Evolutionary conservation across 139 green algal genomes (phyloP).

Genomic region (Trebouxia sp.): DNA sequence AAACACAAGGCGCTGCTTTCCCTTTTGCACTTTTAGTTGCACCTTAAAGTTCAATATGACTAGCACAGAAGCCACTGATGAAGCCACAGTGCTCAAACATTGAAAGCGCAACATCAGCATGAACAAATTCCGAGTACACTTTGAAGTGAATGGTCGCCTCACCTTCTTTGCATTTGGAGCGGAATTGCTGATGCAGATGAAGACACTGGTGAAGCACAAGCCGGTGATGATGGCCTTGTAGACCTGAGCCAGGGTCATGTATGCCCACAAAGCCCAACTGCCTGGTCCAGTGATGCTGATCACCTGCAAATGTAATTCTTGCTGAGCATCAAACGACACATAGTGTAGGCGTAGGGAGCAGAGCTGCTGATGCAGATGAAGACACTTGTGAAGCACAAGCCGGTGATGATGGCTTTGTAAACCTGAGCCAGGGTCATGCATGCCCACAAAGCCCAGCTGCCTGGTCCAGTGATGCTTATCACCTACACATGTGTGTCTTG

Average conservation of each 20-base stretch:
- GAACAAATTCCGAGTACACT: too few relatives aligned
- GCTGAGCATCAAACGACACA: too few relatives aligned
- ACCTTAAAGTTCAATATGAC: too few relatives aligned
- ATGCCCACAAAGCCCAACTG: slow-evolving; percentile 11
- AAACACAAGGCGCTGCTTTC: too few relatives aligned
- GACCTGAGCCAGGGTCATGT: slow-evolving; percentile 8
- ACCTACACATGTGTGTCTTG: too few relatives aligned
- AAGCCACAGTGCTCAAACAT: too few relatives aligned
- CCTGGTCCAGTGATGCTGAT: not conserved
- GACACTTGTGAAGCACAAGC: slow-evolving; percentile 11
- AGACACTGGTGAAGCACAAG: slow-evolving; percentile 14
- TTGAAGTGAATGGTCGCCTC: not conserved
- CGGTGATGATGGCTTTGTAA: slow-evolving; percentile 19
- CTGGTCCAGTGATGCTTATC: not conserved
- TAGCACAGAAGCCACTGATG: too few relatives aligned
- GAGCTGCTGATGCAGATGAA: slow-evolving; percentile 26
- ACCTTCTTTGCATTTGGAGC: slow-evolving; percentile 19
- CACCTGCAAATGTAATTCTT: too few relatives aligned
- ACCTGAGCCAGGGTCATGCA: slow-evolving; percentile 11
- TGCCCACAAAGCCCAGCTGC: slow-evolving; percentile 12
- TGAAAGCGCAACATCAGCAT: too few relatives aligned
- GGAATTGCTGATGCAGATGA: slow-evolving; percentile 26
- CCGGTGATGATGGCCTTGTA: slow-evolving; percentile 23
- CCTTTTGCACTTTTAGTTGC: too few relatives aligned
- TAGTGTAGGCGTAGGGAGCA: not conserved